Evolutionary conservation across 2,329 filamentous ascomycete species (phyloP).

Genomic region (Arthroderma sp.): DNA sequence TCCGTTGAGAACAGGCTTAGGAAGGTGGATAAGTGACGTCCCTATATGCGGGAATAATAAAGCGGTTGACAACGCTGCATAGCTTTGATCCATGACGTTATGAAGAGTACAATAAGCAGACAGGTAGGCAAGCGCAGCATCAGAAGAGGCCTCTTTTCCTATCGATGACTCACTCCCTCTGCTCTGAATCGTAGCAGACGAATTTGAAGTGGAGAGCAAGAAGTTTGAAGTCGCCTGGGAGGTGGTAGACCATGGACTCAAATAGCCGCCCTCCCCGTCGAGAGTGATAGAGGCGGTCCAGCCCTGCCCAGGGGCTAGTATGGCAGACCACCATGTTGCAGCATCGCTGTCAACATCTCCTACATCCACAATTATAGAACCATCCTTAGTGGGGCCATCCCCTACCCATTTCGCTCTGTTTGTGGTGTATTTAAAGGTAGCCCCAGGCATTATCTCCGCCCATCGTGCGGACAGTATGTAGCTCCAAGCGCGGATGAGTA

Average conservation of each 20-base stretch:
- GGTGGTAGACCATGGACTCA: conserved; percentile 5
- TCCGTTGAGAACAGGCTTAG: conserved; percentile 3
- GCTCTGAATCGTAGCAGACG: not conserved
- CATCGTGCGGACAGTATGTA: conserved; percentile 7
- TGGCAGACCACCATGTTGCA: conserved; percentile 10
- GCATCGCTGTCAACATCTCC: conserved; percentile 5
- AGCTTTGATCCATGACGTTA: conserved; percentile 12
- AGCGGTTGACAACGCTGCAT: conserved; percentile 15
- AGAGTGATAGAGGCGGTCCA: conserved; percentile 7
- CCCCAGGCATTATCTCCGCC: conserved; percentile 6
- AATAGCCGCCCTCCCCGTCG: not conserved
- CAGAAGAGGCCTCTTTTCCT: conserved; percentile 5
- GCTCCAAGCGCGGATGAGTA: conserved; percentile 8
- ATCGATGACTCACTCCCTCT: not conserved
- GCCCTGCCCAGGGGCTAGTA: conserved; percentile 10
- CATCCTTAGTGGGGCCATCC: not conserved
- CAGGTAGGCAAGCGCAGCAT: conserved; percentile 13
- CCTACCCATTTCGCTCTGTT: not conserved
- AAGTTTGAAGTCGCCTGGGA: not conserved
- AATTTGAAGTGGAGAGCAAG: not conserved
- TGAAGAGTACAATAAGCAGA: conserved; percentile 12
- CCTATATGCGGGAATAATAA: conserved; percentile 12
- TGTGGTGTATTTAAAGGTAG: conserved; percentile 2
- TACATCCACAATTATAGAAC: conserved; percentile 3
- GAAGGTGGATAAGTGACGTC: not conserved